Evolutionary conservation across 2,329 filamentous ascomycete genomes (phyloP), one percentile per base, ranked within the genome.

Genomic region (Aspergillus ochraceus): DNA sequence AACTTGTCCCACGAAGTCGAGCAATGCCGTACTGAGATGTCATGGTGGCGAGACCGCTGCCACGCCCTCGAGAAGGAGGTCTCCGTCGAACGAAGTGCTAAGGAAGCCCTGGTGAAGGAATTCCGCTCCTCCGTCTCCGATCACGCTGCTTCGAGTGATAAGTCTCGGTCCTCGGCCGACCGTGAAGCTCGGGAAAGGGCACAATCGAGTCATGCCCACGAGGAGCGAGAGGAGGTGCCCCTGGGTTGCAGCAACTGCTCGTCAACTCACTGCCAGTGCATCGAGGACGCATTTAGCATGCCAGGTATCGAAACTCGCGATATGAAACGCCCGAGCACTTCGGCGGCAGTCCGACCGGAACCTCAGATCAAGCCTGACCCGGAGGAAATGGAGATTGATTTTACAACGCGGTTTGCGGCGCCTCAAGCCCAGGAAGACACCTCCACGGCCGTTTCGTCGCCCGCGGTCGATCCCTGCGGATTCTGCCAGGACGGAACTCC

Each of bases 401-500:
- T 92, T 66, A 92, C 90, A 6, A 76, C 83, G 62, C 83, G 86
- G 66, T 90, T 90, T 79, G 84, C 57, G 78, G 80, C 70, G 71
- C 79, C 66, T 54, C 72, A 62, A 26, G 57, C 60, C 54, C 66
- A 71, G 65, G 65, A 66, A 30, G 60, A 65, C 49, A 58, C 61
- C 32, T 60, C 58, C 52, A 51, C 64, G 63, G 45, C 69, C 65
- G 63, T 74, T 71, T 63, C 76, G 69, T 66, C 76, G 63, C 50
- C 73, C 20, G 70, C 75, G n/a, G 79, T 86, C 62, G 90, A 94
- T 67, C 84, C 86, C 20, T 95, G 91, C 72, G 91, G 91, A 6
- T 95, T 95, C 77, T 95, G 91, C 76, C 86, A 88, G 62, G 90
- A 93, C 60, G 90, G 90, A 4, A 92, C 89, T 0, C 91, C 91